These are phyloP conservation scores for Zygosaccharomyces pseudobailii DNA, from an alignment of 1,139 yeast genomes.

Conservation along the genomic window DNA sequence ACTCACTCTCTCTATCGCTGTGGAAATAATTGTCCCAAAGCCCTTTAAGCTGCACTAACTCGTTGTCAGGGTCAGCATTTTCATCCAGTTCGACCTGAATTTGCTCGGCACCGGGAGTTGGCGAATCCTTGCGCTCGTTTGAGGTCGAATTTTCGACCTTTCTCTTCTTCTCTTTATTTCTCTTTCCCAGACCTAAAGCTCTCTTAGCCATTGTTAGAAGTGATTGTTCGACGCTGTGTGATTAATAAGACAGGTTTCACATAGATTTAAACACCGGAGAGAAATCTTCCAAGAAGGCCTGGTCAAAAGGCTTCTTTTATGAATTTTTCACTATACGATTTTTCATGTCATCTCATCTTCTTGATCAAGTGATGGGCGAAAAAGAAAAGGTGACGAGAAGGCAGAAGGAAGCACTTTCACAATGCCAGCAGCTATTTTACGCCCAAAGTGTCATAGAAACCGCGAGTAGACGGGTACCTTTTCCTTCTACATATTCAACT, in stretches of 20 bases:
- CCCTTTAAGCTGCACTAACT: conserved; percentile 65
- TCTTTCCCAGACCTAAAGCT: conserved; percentile 77
- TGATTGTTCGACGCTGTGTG: background rate
- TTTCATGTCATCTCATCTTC: conserved; percentile 3
- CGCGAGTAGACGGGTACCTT: no score
- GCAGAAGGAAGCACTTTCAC: no score
- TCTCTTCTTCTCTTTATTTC: conserved; percentile 41
- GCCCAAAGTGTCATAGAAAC: no score
- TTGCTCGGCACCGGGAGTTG: conserved; percentile 33
- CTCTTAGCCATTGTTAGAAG: conserved; percentile 60
- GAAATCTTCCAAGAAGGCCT: background rate
- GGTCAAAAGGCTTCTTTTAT: background rate
- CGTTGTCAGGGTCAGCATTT: conserved; percentile 71
- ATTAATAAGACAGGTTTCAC: background rate
- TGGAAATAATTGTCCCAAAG: conserved; percentile 58
- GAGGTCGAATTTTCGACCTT: conserved; percentile 10
- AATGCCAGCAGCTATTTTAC: no score
- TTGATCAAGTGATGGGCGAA: conserved; percentile 35
- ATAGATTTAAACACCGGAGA: background rate
- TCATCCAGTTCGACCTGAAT: conserved; percentile 62
- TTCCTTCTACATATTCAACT: no score
- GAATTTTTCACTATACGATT: background rate
- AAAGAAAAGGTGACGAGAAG: background rate
- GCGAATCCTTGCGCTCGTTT: conserved; percentile 5
- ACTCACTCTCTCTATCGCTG: conserved; percentile 55